Conservation (phyloP, 2,329 filamentous ascomycete genomes). For the Trichophyton mentagrophytes region DNA sequence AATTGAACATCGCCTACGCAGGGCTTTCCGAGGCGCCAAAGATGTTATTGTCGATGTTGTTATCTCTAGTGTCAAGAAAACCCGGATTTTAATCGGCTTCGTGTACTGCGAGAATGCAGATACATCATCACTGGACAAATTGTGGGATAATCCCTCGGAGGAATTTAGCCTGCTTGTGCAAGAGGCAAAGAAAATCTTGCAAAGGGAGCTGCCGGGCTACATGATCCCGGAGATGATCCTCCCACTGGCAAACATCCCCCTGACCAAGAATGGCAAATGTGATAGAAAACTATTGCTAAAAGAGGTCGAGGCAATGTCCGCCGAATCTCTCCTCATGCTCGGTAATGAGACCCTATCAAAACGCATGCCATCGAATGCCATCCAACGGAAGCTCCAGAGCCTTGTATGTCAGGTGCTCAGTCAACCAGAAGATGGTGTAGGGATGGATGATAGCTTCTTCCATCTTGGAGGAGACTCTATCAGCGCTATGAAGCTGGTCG, state of each 20-base stretch:
- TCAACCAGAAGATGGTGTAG: slow-evolving; percentile 23
- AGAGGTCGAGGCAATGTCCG: slow-evolving; percentile 14
- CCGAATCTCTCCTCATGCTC: slow-evolving; percentile 12
- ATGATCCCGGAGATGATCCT: slow-evolving; percentile 30
- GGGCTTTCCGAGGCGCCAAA: slow-evolving; percentile 28
- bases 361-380: slow-evolving; percentile 16
- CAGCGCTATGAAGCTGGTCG: slow-evolving; percentile 21
- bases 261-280: slow-evolving; percentile 29
- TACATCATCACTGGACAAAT: slow-evolving; percentile 19
- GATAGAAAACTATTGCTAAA: slow-evolving; percentile 21
- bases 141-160: not conserved
- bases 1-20: slow-evolving; percentile 55
- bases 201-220: slow-evolving; percentile 18
- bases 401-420: slow-evolving; percentile 24
- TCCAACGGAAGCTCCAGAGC: slow-evolving; percentile 13
- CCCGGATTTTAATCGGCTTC: not conserved
- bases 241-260: slow-evolving; percentile 26
- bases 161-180: not conserved
- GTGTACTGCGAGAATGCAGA: slow-evolving; percentile 22
- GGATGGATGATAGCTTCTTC: slow-evolving; percentile 11
- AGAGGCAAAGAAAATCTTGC: slow-evolving; percentile 7
- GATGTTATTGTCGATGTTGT: slow-evolving; percentile 29
- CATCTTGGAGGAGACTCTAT: slow-evolving; percentile 12
- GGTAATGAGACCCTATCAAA: slow-evolving; percentile 7
- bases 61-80: slow-evolving; percentile 11